Conservation (phyloP, 495 filamentous ascomycete species). For the Penicillium angulare region DNA sequence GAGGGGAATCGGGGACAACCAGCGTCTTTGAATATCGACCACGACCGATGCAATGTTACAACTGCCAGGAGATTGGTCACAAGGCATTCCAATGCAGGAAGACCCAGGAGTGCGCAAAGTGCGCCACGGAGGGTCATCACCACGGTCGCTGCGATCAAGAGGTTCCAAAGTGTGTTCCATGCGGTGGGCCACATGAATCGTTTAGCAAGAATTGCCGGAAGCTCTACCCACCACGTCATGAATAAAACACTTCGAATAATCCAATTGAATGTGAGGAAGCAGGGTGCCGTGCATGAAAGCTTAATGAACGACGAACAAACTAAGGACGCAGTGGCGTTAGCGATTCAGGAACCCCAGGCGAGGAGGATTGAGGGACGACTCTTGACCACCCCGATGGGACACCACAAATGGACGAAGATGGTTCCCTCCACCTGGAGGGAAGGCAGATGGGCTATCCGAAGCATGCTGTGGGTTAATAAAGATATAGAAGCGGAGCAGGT, state of each 20-base stretch:
- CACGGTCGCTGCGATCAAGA: constrained; percentile 19
- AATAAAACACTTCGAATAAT: constrained; percentile 28
- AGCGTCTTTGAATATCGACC: constrained; percentile 24
- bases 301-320: constrained; percentile 30
- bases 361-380: constrained; percentile 21
- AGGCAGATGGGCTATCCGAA: constrained; percentile 25
- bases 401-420: constrained; percentile 31
- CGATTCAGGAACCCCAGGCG: constrained; percentile 26
- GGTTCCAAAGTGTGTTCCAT: constrained; percentile 26
- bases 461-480: constrained; percentile 32
- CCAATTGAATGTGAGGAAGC: constrained; percentile 31
- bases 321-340: constrained; percentile 14
- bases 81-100: constrained; percentile 27
- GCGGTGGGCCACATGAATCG: constrained; percentile 26
- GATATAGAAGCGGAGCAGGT: constrained; percentile 28
- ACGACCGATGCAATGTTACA: constrained; percentile 27
- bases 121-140: constrained; percentile 21
- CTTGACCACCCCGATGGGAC: constrained; percentile 25
- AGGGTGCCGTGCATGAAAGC: constrained; percentile 22
- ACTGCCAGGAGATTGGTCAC: constrained; percentile 28
- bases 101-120: constrained; percentile 27
- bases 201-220: constrained; percentile 30
- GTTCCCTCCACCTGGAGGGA: constrained; percentile 20
- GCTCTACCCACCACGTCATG: constrained; percentile 23
- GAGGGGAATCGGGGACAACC: constrained; percentile 27